Conservation (phyloP, 139 green algal species). For the Limnomonas spitsbergensis region DNA sequence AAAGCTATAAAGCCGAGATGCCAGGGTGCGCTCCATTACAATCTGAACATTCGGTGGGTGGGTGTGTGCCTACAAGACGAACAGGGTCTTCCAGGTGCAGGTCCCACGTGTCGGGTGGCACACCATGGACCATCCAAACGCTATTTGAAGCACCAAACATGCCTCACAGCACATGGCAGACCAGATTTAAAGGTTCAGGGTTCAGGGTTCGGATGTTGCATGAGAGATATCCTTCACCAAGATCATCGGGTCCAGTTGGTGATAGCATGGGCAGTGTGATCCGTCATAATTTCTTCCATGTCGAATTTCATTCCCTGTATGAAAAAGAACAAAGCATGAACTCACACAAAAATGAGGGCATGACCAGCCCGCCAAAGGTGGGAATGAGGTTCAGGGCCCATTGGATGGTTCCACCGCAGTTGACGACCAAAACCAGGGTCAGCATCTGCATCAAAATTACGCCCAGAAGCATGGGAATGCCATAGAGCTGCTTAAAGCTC, state of each 20-base stretch:
- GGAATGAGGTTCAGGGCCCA: neutral
- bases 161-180: no score
- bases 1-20: no score
- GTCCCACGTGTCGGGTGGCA: no score
- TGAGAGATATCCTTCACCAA: neutral
- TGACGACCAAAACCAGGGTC: neutral
- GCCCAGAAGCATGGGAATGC: neutral
- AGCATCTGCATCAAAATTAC: neutral
- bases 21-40: no score
- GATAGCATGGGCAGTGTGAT: neutral
- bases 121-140: no score
- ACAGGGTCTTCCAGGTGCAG: no score
- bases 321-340: neutral
- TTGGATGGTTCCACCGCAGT: neutral
- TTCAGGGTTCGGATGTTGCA: no score
- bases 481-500: neutral
- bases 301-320: neutral
- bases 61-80: no score
- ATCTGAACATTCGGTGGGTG: no score
- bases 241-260: no score
- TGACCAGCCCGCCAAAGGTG: neutral
- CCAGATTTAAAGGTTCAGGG: no score
- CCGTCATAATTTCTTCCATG: neutral
- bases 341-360: neutral
- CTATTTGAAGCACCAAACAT: no score